phyloP scores from a whole-genome alignment of 371 early-diverging fungal species.

The Mucor piriformis region DNA sequence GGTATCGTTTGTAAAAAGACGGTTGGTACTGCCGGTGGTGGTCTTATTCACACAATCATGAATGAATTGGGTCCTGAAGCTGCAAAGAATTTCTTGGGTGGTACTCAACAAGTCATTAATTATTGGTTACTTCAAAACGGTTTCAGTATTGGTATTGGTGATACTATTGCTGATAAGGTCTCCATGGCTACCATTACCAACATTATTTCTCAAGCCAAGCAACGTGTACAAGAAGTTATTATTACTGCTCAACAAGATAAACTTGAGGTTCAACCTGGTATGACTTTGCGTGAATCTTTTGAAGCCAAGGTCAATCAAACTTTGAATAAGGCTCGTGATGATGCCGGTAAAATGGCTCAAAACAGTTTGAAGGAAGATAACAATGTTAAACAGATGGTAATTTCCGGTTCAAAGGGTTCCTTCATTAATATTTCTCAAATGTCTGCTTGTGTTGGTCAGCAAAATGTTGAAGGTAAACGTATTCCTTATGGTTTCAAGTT shows the following conservation, averaged over 20 bases:
- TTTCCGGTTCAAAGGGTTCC: constrained; percentile 98
- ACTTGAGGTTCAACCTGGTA: constrained; percentile 95
- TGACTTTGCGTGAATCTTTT: constrained; percentile 97
- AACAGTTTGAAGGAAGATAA: constrained; percentile 90
- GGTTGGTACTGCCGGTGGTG: constrained; percentile 93
- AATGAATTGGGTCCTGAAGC: constrained; percentile 95
- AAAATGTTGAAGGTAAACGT: constrained; percentile 99
- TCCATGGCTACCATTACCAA: constrained; percentile 89
- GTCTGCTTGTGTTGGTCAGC: constrained; percentile 99
- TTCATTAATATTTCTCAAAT: constrained; percentile 99
- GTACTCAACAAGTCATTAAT: constrained; percentile 95
- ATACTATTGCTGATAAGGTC: constrained; percentile 92
- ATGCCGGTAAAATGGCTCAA: constrained; percentile 93
- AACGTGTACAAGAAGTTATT: constrained; percentile 88
- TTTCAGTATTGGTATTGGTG: constrained; percentile 99
- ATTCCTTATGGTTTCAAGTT: constrained; percentile 98
- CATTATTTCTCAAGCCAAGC: constrained; percentile 86
- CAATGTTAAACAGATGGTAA: constrained; percentile 99
- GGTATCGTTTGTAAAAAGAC: constrained; percentile 99
- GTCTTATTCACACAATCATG: constrained; percentile 95
- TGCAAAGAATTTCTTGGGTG: constrained; percentile 94
- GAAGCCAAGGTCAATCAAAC: constrained; percentile 92
- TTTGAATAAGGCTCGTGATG: constrained; percentile 96
- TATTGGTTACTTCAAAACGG: constrained; percentile 95
- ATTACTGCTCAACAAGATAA: constrained; percentile 83